Evolutionary conservation across 495 filamentous ascomycete species (phyloP).

Genomic region (Talaromyces adpressus): DNA sequence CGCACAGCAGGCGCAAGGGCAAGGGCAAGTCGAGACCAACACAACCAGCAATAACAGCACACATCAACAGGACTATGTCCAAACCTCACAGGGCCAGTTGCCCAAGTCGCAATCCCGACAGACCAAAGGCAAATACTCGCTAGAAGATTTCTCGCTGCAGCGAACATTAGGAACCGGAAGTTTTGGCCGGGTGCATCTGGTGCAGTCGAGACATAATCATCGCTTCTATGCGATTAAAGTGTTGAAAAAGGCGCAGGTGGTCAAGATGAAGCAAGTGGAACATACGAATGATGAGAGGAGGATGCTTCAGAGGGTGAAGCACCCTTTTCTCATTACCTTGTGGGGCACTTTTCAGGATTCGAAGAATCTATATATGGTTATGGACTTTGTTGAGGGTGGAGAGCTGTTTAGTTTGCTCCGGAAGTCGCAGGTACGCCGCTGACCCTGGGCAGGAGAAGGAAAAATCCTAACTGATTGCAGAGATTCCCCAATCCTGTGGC

Average conservation of each 20-base stretch:
- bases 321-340: constrained; percentile 93
- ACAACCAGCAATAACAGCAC: constrained; percentile 7
- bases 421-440: constrained; percentile 75
- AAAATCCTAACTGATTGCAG: constrained; percentile 40
- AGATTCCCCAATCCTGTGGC: constrained; percentile 98
- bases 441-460: constrained; percentile 20
- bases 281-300: constrained; percentile 96
- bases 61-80: constrained; percentile 5
- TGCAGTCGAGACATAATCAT: constrained; percentile 94
- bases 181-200: constrained; percentile 92
- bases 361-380: constrained; percentile 97
- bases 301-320: constrained; percentile 92
- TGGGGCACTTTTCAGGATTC: constrained; percentile 98
- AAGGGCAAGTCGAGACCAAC: background rate
- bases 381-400: constrained; percentile 99
- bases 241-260: constrained; percentile 94
- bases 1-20: background rate
- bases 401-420: constrained; percentile 92
- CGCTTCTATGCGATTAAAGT: constrained; percentile 98
- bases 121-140: constrained; percentile 97
- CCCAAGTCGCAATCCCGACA: constrained; percentile 44
- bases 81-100: constrained; percentile 18
- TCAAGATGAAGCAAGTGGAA: constrained; percentile 99
- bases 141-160: constrained; percentile 79
- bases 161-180: constrained; percentile 93